These are phyloP conservation scores for Rhizopogon vinicolor DNA, from an alignment of 768 basidiomycete genomes.

Conservation along the genomic window DNA sequence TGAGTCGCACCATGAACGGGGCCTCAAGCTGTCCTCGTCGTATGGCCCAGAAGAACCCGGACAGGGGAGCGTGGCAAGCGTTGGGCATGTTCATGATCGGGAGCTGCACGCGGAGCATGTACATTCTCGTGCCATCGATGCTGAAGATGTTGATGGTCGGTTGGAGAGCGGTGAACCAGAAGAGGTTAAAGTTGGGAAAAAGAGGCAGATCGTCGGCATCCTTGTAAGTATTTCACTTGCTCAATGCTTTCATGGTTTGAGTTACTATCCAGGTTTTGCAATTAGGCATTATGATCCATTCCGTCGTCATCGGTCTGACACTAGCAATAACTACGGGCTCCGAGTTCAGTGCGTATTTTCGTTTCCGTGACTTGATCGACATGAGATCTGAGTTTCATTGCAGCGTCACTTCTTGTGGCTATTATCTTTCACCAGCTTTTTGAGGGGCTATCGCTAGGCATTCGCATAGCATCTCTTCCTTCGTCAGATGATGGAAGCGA, in stretches of 20 bases:
- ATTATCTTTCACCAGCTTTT: constrained; percentile 82
- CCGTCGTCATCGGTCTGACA: constrained; percentile 76
- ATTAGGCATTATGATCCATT: constrained; percentile 82
- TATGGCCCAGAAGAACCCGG: constrained; percentile 14
- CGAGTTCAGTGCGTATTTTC: constrained; percentile 57
- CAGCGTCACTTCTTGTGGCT: constrained; percentile 70
- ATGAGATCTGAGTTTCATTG: not conserved
- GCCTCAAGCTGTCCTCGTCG: constrained; percentile 13
- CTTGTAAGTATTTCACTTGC: constrained; percentile 37
- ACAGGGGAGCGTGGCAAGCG: not conserved
- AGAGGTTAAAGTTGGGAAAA: constrained; percentile 39
- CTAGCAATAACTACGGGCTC: constrained; percentile 62
- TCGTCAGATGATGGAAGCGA: constrained; percentile 23
- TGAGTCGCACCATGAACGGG: constrained; percentile 24
- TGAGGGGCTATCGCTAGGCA: constrained; percentile 79
- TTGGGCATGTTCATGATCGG: constrained; percentile 1
- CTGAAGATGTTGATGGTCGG: not conserved
- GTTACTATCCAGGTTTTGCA: constrained; percentile 58
- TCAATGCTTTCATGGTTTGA: not conserved
- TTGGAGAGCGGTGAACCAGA: constrained; percentile 10
- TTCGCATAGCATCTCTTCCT: constrained; percentile 69
- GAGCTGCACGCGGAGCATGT: not conserved
- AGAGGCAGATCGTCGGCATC: constrained; percentile 69
- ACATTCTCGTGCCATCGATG: constrained; percentile 9
- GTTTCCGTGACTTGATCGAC: not conserved